Evolutionary conservation across 306 rosid genomes (phyloP).

Genomic region (Morella rubra): DNA sequence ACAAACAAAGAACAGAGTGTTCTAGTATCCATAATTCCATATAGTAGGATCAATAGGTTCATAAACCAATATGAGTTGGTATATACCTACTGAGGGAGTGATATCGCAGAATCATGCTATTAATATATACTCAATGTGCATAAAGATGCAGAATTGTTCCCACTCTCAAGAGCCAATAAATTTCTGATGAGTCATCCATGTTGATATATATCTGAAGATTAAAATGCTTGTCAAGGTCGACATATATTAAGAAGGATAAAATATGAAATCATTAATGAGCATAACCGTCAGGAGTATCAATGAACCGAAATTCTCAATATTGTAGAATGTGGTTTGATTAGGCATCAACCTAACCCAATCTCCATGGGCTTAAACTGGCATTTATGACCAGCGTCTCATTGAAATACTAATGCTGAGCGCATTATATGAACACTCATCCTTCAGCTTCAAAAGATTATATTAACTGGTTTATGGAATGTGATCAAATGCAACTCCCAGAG

Average conservation of each 20-base stretch:
- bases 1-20: slow-evolving; percentile 2
- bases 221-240: slow-evolving; percentile 22
- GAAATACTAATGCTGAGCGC: not conserved
- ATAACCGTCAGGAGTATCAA: not conserved
- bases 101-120: slow-evolving; percentile 1
- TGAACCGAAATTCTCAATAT: not conserved
- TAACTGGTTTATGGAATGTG: not conserved
- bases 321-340: not conserved
- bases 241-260: too few relatives aligned
- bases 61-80: slow-evolving; percentile 18
- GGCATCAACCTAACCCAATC: not conserved
- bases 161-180: slow-evolving; percentile 89
- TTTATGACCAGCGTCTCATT: not conserved
- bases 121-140: slow-evolving; percentile 77
- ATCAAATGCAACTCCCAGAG: too few relatives aligned
- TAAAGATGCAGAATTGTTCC: slow-evolving; percentile 83
- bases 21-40: not conserved
- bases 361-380: not conserved
- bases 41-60: not conserved
- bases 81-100: slow-evolving; percentile 6
- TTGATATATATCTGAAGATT: slow-evolving; percentile 67
- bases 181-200: slow-evolving; percentile 66
- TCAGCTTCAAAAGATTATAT: not conserved
- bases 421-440: not conserved
- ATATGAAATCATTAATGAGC: too few relatives aligned